Evolutionary conservation across 1,139 yeast genomes (phyloP).

Genomic region (Blastobotrys serpentis): DNA sequence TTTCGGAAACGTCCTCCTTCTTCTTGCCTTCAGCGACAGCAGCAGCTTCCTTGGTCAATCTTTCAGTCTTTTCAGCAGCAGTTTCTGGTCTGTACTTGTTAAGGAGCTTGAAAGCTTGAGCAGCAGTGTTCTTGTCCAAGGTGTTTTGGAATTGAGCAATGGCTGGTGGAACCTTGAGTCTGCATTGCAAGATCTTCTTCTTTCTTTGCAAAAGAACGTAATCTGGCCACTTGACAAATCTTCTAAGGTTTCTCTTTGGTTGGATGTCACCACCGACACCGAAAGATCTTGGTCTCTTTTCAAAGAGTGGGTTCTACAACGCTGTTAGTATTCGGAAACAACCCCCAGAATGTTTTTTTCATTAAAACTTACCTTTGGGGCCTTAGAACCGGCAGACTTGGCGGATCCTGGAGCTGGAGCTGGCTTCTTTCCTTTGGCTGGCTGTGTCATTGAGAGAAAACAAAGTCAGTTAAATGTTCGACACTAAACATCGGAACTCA

Average conservation of each 20-base stretch:
- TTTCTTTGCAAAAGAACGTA: constrained; percentile 97
- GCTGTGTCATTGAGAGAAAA: constrained; percentile 73
- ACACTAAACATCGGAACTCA: constrained; percentile 8
- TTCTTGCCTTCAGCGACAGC: constrained; percentile 97
- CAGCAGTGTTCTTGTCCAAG: constrained; percentile 97
- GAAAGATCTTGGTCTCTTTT: constrained; percentile 86
- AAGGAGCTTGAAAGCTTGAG: constrained; percentile 93
- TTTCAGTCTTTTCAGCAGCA: constrained; percentile 94
- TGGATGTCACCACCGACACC: constrained; percentile 95
- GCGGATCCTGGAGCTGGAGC: constrained; percentile 85
- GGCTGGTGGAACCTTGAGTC: constrained; percentile 99
- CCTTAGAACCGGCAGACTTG: constrained; percentile 42
- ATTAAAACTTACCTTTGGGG: constrained; percentile 34
- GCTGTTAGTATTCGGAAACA: constrained; percentile 12
- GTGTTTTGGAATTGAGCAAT: constrained; percentile 93
- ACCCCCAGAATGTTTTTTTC: too few relatives aligned
- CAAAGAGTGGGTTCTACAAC: constrained; percentile 68
- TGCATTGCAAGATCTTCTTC: constrained; percentile 88
- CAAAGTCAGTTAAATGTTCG: constrained; percentile 22
- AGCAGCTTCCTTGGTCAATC: constrained; percentile 98
- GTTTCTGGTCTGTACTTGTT: constrained; percentile 99
- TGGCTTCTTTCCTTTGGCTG: constrained; percentile 71
- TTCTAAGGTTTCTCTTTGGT: constrained; percentile 93
- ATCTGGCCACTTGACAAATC: constrained; percentile 98
- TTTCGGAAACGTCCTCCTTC: constrained; percentile 91